Evolutionary conservation across 2,329 filamentous ascomycete species (phyloP).

Genomic region (Beauveria sp.): DNA sequence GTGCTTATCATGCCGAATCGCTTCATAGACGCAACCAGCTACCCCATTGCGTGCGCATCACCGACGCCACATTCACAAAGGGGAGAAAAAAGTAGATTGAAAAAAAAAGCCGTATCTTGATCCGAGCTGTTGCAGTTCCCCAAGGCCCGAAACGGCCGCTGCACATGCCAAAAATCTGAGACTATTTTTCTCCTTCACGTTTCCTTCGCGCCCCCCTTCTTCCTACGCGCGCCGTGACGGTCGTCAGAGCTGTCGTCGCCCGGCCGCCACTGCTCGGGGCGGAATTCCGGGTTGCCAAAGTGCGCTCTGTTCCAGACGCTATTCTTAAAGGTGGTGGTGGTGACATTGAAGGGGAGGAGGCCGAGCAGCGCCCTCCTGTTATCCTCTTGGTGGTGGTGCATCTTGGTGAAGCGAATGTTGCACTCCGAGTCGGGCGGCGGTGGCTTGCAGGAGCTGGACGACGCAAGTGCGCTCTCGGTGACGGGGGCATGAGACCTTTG

Average conservation of each 20-base stretch:
- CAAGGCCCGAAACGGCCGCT: not conserved
- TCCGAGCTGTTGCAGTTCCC: not conserved
- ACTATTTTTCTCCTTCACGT: not conserved
- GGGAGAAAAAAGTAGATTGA: not conserved
- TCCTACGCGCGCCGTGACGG: slow-evolving; percentile 15
- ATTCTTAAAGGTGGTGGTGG: slow-evolving; percentile 56
- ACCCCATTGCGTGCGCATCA: not conserved
- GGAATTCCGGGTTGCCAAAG: slow-evolving; percentile 53
- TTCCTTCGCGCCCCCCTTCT: not conserved
- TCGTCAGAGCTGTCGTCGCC: slow-evolving; percentile 30
- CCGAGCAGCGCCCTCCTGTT: slow-evolving; percentile 28
- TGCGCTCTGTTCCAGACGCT: slow-evolving; percentile 60
- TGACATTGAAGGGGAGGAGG: slow-evolving; percentile 16
- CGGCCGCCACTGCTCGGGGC: slow-evolving; percentile 37
- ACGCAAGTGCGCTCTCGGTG: not conserved
- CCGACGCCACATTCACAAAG: not conserved
- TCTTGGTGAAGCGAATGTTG: slow-evolving; percentile 42
- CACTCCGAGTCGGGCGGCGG: slow-evolving; percentile 16
- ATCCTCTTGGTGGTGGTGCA: slow-evolving; percentile 41
- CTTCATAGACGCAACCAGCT: not conserved
- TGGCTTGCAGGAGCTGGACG: not conserved
- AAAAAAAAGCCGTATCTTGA: not conserved
- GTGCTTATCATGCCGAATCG: not conserved
- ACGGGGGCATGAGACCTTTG: not conserved
- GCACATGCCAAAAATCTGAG: not conserved